These are phyloP conservation scores for Trypanosoma grayi DNA, from an alignment of 208 protist species.

Conservation along the genomic window DNA sequence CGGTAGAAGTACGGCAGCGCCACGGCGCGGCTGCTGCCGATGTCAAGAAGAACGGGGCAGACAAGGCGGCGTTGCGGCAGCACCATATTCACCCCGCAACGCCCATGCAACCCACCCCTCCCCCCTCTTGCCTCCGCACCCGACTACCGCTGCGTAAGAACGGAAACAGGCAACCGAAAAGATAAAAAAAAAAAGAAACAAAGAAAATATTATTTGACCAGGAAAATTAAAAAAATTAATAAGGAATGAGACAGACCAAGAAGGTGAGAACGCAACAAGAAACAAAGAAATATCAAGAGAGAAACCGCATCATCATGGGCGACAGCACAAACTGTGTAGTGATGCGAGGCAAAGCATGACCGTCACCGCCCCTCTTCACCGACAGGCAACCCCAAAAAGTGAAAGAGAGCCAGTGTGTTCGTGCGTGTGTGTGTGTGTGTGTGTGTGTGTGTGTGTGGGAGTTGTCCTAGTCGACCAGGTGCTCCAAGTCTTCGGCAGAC, in stretches of 20 bases:
- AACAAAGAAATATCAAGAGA: too few species aligned
- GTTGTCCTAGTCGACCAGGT: conserved; percentile 14
- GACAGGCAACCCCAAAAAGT: background rate
- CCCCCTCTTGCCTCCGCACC: background rate
- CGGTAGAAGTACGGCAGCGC: conserved; percentile 23
- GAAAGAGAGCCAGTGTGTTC: background rate
- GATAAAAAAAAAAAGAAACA: background rate
- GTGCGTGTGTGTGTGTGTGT: too few species aligned
- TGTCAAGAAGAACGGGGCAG: conserved; percentile 24
- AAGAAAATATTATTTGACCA: background rate
- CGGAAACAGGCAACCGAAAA: background rate
- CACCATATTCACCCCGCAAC: background rate
- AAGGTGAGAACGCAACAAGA: too few species aligned
- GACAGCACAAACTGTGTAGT: too few species aligned
- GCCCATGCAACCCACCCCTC: background rate
- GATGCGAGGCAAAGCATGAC: too few species aligned
- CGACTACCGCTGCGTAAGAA: background rate
- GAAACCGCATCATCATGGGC: too few species aligned
- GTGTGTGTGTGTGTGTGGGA: background rate
- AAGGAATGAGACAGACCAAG: too few species aligned
- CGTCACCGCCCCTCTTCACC: background rate
- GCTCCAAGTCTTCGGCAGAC: conserved; percentile 57
- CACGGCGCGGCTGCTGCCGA: conserved; percentile 25
- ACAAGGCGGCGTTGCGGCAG: background rate
- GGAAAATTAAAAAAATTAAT: background rate